These are phyloP conservation scores for Entrophospora sp. DNA, from an alignment of 192 early-diverging fungal genomes.

Conservation along the genomic window DNA sequence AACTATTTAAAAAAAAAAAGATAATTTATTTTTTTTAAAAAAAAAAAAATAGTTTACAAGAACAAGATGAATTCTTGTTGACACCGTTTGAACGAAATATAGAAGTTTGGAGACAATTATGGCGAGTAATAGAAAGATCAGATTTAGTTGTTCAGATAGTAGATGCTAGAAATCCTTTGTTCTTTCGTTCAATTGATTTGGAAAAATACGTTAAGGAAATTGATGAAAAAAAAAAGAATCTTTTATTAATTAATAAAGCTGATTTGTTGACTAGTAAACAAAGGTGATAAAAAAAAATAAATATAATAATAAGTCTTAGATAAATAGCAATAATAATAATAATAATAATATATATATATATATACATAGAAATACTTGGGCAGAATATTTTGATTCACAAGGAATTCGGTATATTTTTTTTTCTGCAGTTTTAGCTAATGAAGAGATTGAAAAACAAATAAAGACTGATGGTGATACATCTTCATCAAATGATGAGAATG, in stretches of 20 bases:
- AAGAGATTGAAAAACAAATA: conserved; percentile 10
- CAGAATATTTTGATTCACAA: conserved; percentile 75
- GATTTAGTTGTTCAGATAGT: conserved; percentile 97
- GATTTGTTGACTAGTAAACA: conserved; percentile 89
- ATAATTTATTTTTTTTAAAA: neutral
- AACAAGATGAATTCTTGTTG: conserved; percentile 84
- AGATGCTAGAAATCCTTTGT: conserved; percentile 90
- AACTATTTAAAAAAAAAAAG: neutral
- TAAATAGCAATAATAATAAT: neutral
- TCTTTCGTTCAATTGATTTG: conserved; percentile 86
- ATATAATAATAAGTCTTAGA: neutral
- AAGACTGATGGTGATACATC: neutral
- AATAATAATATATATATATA: no score
- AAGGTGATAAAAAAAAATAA: conserved; percentile 37
- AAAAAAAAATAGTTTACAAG: conserved; percentile 74
- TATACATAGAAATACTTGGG: conserved; percentile 73
- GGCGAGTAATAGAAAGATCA: conserved; percentile 96
- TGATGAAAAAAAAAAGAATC: conserved; percentile 71
- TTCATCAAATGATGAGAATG: conserved; percentile 14
- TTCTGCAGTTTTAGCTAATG: conserved; percentile 67
- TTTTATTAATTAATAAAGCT: conserved; percentile 97
- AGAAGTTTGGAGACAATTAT: conserved; percentile 98
- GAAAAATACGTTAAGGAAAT: conserved; percentile 89
- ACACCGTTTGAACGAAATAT: conserved; percentile 98
- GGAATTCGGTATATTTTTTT: conserved; percentile 89